Percentiles rank a stretch among this genome's conserved stretches.
Evolutionary conservation across 805 yeast species (phyloP).

Genomic region (Scheffersomyces stipitis): DNA sequence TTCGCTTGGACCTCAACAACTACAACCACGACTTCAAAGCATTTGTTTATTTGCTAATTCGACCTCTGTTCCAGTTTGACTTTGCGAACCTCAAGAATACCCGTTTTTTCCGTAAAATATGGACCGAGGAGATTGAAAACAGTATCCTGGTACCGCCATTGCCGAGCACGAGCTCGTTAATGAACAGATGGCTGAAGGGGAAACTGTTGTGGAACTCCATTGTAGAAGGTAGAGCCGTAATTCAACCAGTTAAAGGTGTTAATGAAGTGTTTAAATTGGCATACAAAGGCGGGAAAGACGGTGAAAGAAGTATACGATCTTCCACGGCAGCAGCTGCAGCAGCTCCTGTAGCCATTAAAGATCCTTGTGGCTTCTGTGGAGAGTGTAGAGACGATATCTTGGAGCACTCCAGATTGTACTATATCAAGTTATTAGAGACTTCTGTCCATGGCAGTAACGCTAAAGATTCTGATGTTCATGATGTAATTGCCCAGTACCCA

Average conservation of each 20-base stretch:
- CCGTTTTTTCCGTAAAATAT: slow-evolving; percentile 60
- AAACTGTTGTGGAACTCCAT: slow-evolving; percentile 60
- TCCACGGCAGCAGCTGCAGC: slow-evolving; percentile 19
- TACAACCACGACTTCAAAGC: slow-evolving; percentile 45
- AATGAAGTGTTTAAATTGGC: slow-evolving; percentile 67
- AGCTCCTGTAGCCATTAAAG: slow-evolving; percentile 72
- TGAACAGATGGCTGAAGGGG: slow-evolving; percentile 43
- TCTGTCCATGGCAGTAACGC: slow-evolving; percentile 5
- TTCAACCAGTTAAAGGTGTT: slow-evolving; percentile 84
- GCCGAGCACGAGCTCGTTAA: slow-evolving; percentile 58
- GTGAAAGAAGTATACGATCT: slow-evolving; percentile 3
- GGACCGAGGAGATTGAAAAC: slow-evolving; percentile 74
- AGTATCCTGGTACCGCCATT: slow-evolving; percentile 34
- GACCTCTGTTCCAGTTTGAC: slow-evolving; percentile 36
- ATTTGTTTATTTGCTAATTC: slow-evolving; percentile 33
- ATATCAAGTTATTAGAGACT: slow-evolving; percentile 50
- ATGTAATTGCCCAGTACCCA: slow-evolving; percentile 51
- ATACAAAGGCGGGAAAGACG: slow-evolving; percentile 23
- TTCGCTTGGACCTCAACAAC: slow-evolving; percentile 45
- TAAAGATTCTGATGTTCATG: slow-evolving; percentile 20
- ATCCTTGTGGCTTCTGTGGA: slow-evolving; percentile 83
- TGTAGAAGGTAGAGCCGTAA: slow-evolving; percentile 75
- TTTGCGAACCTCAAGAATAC: slow-evolving; percentile 46
- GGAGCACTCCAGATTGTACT: slow-evolving; percentile 77
- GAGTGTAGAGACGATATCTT: slow-evolving; percentile 69